Evolutionary conservation across 176 grass and related monocot species (phyloP).

Genomic region (Paspalum vaginatum): DNA sequence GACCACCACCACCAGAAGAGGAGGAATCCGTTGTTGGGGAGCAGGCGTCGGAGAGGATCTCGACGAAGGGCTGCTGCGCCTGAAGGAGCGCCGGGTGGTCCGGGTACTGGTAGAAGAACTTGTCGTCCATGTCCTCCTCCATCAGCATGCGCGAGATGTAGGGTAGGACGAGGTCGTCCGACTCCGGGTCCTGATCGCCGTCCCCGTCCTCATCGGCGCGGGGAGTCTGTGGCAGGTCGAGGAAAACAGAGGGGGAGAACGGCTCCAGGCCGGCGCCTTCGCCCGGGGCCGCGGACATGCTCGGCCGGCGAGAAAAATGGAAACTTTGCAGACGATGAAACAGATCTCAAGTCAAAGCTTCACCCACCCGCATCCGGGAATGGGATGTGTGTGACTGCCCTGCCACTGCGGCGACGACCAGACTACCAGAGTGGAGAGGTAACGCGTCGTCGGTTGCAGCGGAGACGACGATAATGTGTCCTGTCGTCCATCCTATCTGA

Average conservation of each 20-base stretch:
- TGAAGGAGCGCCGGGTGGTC: conserved; percentile 38
- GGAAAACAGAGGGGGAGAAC: conserved; percentile 31
- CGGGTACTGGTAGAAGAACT: conserved; percentile 18
- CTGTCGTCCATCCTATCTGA: no score
- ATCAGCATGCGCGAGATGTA: conserved; percentile 46
- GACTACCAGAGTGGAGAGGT: no score
- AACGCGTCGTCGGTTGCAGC: no score
- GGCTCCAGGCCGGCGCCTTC: conserved; percentile 5
- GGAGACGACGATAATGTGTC: no score
- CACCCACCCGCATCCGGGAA: no score
- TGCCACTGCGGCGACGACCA: no score
- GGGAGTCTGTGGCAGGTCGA: conserved; percentile 34
- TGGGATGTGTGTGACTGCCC: no score
- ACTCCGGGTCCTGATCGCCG: neutral
- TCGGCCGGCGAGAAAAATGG: no score
- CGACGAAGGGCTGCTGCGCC: conserved; percentile 43
- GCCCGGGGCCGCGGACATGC: conserved; percentile 24
- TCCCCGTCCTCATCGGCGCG: conserved; percentile 13
- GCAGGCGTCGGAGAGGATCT: conserved; percentile 38
- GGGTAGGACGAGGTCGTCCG: conserved; percentile 38
- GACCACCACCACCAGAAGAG: no score
- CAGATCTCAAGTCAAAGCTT: no score
- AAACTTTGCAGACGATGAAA: no score
- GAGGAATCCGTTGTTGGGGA: no score
- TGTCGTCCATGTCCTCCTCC: conserved; percentile 51